Evolutionary conservation across 176 grass and related monocot species (phyloP).

Genomic region (Pharus latifolius): DNA sequence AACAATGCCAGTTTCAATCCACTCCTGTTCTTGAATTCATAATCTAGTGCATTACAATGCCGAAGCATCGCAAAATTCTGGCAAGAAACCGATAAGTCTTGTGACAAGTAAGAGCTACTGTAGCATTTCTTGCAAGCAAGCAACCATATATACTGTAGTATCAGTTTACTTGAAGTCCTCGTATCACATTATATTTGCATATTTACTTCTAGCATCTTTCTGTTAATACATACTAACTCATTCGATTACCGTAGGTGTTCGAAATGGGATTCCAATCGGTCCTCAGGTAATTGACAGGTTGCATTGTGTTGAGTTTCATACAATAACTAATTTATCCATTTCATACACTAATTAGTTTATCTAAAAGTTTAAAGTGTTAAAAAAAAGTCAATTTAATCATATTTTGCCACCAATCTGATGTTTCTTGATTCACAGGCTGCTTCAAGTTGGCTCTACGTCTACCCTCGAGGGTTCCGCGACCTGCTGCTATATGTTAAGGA

Average conservation of each 20-base stretch:
- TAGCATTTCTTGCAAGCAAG: background rate
- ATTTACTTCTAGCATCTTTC: background rate
- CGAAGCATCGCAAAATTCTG: background rate
- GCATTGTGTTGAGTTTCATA: too few relatives aligned
- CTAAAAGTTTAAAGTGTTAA: too few relatives aligned
- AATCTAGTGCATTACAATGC: background rate
- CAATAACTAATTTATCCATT: too few relatives aligned
- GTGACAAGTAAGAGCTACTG: background rate
- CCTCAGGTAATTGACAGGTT: conserved; percentile 36
- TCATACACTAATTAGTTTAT: too few relatives aligned
- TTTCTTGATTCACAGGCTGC: background rate
- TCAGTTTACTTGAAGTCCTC: background rate
- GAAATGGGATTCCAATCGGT: conserved; percentile 42
- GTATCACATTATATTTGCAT: background rate
- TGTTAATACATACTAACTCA: background rate
- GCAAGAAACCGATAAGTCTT: background rate
- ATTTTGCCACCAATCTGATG: background rate
- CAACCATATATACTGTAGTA: background rate
- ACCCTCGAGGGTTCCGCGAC: conserved; percentile 33
- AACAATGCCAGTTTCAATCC: background rate
- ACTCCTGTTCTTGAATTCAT: background rate
- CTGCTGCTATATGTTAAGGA: conserved; percentile 41
- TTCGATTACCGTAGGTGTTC: conserved; percentile 13
- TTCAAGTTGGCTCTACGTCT: conserved; percentile 43
- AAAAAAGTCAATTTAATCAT: background rate